Evolutionary conservation across 164 flowering plant genomes (phyloP), one percentile per base, ranked within the genome.

Genomic region (Protea cynaroides): DNA sequence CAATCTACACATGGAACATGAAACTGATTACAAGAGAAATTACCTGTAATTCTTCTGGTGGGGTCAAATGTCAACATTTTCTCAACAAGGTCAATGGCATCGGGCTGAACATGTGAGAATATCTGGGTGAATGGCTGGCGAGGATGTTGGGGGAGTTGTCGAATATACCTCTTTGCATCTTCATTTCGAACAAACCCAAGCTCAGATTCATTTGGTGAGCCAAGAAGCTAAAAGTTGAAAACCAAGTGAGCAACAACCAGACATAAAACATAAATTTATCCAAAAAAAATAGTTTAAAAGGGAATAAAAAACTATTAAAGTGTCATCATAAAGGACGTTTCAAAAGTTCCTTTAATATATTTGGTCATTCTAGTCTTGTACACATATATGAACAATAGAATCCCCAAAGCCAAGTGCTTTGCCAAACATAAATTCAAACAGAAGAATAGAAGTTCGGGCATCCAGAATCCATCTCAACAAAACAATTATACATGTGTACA

Each of bases 21-120:
- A 2, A 40, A 40, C 46, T 40, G 14, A 1, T 18, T 21, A 56
- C 12, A 21, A 38, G 7, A 19, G 10, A 25, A 38, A 59, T 12
- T 71, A 90, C 98, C 98, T 67, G 97, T 90, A 29, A 94, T 90
- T 82, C 97, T 84, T 72, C 57, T 82, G 5, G 81, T 65, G 47
- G 98, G 98, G 71, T 93, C 89, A 77, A 90, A 87, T 69, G 96
- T 87, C 74, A 93, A 68, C 97, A 93, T 93, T 79, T 68, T 89
- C 61, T 93, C 97, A 18, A 93, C 66, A 13, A 93, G 91, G 78
- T 93, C 97, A 62, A 93, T 87, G 59, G 96, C 97, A 53, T 76
- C 66, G 0, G 92, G 94, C 75, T 90, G 69, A 64, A 93, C 84
- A 69, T 87, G 92, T 4, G 91, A 87, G 63, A 86, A 93, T 34